Evolutionary conservation across 805 yeast species (phyloP), one percentile per base, ranked within the genome.

Genomic region (Candida qinlingensis): DNA sequence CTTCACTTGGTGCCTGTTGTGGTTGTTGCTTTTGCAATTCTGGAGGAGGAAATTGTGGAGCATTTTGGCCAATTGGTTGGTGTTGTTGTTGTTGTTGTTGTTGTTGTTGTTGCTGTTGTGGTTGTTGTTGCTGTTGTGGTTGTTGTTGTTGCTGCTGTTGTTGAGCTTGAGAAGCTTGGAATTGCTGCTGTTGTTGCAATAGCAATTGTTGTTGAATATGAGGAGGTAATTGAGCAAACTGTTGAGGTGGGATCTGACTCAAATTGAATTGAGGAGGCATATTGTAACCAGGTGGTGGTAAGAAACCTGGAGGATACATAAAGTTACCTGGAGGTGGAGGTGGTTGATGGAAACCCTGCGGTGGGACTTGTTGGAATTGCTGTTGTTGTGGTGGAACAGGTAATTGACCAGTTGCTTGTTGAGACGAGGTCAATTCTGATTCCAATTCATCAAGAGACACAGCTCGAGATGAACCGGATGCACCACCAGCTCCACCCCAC

Each of bases 381-480:
- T n/a, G 44, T 13, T 37, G 47, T 52, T 63, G 45, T 37, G 54
- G 66, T 6, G 54, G 56, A 9, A 45, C 56, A 45, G 50, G 46
- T 46, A 33, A 47, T 30, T n/a, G 66, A 45, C 54, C 52, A 51
- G 67, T 44, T 57, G 66, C 50, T 64, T 70, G 46, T 28, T 38
- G 42, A 11, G 38, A n/a, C 7, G 42, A 26, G 30, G 60, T 48
- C 44, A 53, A 41, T 46, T 81, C 88, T 7, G 96, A 88, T 68
- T 90, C 96, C 54, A 90, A 78, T 58, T 90, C 95, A 63, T 86
- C 92, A 63, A 88, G 72, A 9, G 96, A 85, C 56, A 39, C 49
- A 19, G 56, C 48, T 33, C 46, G 48, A 12, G 58, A 38, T 27
- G 48, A 51, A 42, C 11, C 34, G 11, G 58, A 38, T 27, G 48